A percentile compares a stretch with the other conserved stretches of the same genome.
Conservation (phyloP, 768 basidiomycete species). For the Hericium rajendrae region DNA sequence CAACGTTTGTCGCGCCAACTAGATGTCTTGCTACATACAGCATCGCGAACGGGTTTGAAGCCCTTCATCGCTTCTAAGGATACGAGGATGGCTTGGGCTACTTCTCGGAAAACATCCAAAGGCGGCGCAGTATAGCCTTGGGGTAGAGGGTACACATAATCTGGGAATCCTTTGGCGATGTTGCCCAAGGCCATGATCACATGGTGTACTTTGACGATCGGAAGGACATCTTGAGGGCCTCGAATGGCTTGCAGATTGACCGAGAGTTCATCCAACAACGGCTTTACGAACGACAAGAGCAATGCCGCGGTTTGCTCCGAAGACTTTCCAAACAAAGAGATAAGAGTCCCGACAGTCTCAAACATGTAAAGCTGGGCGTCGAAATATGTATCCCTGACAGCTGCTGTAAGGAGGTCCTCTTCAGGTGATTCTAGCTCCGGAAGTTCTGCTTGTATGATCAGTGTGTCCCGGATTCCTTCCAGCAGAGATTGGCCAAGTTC, state of each 20-base stretch:
- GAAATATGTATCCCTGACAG: constrained; percentile 50
- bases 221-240: constrained; percentile 54
- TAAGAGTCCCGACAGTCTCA: constrained; percentile 80
- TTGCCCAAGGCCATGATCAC: constrained; percentile 91
- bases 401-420: constrained; percentile 64
- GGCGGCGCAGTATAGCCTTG: constrained; percentile 62
- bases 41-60: constrained; percentile 82
- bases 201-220: constrained; percentile 87
- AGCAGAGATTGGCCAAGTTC: constrained; percentile 66
- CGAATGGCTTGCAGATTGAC: constrained; percentile 44
- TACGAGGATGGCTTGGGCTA: constrained; percentile 80
- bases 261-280: constrained; percentile 68
- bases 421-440: constrained; percentile 68
- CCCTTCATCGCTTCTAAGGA: constrained; percentile 83
- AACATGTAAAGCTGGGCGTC: constrained; percentile 92
- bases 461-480: constrained; percentile 64
- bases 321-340: constrained; percentile 61
- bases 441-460: constrained; percentile 65
- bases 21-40: constrained; percentile 42
- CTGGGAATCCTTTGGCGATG: constrained; percentile 94
- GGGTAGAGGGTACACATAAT: constrained; percentile 63
- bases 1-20: not conserved
- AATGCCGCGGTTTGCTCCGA: constrained; percentile 61
- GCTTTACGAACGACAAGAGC: constrained; percentile 70
- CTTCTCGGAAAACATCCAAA: constrained; percentile 70